Evolutionary conservation across 1,139 yeast genomes (phyloP), one percentile per base, ranked within the genome.

Genomic region (Saccharomyces hybrid): DNA sequence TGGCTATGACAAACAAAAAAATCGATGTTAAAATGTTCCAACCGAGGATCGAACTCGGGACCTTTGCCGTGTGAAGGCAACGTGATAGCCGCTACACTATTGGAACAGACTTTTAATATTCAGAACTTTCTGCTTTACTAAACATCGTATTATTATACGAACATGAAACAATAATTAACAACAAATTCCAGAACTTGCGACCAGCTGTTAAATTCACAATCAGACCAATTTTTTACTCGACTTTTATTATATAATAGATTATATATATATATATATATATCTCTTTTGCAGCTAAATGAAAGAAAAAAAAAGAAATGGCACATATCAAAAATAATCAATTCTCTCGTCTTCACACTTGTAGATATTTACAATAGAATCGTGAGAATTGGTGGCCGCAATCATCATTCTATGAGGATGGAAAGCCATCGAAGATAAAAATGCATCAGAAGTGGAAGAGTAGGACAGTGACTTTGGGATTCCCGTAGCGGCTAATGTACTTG

Each of bases 371-470:
- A 80, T 81, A 0, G 91, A 78, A 65, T 88, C 96, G 64, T 88
- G 96, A 55, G 84, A 80, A 66, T 87, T 87, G 63, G 86, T 85
- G 0, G 89, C 88, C 1, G 97, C 98, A 68, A 93, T 69, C 80
- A 88, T 82, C 96, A 93, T 88, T 59, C 95, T 76, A 68, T 95
- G 99, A 1, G 99, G 99, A 68, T 93, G 99, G 69, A 93, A 82
- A 0, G 85, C 77, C 57, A 90, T 71, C 11, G 83, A 76, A 5
- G 91, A 82, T 53, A 88, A 76, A 62, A 83, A 85, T 63, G 76
- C 71, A 20, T 57, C 56, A 2, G 76, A 59, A 1, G 59, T 42
- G 5, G 64, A 55, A 2, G 63, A 49, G 27, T 61, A 49, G 6
- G 63, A 50, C 26, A 56, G 29, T 8, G 59, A 53, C 0, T 64